Evolutionary conservation across 169 alveolate genomes (phyloP), one percentile per base, ranked within the genome.

Genomic region (Babesia caballi): DNA sequence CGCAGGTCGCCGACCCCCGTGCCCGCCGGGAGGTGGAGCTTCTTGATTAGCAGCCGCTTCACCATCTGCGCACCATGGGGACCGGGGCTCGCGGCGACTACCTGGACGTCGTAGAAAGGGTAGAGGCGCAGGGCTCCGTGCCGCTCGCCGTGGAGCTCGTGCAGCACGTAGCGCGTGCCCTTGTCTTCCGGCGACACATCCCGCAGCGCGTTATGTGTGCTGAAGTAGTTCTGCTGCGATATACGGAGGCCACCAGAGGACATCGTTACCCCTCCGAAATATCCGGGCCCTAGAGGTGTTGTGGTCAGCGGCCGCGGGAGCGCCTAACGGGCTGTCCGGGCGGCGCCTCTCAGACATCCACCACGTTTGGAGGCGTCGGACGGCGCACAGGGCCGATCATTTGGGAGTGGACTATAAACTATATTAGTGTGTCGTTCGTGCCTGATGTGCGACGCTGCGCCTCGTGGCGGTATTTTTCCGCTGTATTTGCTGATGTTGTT

Each of bases 51-150:
- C 49, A 93, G 68, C 61, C 96, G 25, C 75, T 93, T 93, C 56
- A 93, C 85, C 94, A 91, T 91, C 87, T 78, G 56, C 38, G 59
- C 41, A 19, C 1, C 9, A 21, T 28, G n/a, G 69, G 33, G 14
- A 7, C 50, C 8, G 11, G n/a, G 25, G 3, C 3, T 4, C 1
- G 7, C 2, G n/a, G 8, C 50, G 28, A 42, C 1, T 70, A 87
- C 88, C 66, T 91, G 94, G 4, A 91, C 91, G 78, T 93, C 96
- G 84, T 91, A 91, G 78, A 93, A 93, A 23, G 96, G 96, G 73
- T 86, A 93, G 25, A 93, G 86, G 36, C 90, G 67, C 46, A 91
- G 60, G 23, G 91, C 89, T 57, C 89, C 90, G 41, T 91, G 94
- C 33, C 92, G 77, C 21, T 83, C 72, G 36, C 95, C 95, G 53